Evolutionary conservation across 805 yeast genomes (phyloP).

Genomic region (Saccharomycopsis sp.): DNA sequence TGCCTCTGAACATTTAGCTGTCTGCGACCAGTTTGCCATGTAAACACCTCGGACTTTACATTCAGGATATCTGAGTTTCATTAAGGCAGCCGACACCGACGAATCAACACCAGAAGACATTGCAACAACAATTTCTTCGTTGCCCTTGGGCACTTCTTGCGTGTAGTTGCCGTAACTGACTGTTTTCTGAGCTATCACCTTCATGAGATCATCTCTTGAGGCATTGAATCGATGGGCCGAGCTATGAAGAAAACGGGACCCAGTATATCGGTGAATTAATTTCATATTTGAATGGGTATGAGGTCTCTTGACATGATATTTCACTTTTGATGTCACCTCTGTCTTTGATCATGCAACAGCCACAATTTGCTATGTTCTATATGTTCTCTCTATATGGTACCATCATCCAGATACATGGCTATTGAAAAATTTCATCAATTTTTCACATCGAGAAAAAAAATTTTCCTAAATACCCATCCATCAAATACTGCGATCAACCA

Average conservation of each 20-base stretch:
- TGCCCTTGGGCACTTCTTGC: constrained; percentile 40
- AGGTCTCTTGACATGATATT: too few relatives aligned
- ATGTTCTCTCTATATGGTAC: too few relatives aligned
- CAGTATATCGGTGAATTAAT: neutral
- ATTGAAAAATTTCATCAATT: too few relatives aligned
- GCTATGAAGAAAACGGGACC: neutral
- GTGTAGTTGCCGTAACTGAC: neutral
- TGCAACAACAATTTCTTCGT: constrained; percentile 71
- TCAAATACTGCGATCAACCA: too few relatives aligned
- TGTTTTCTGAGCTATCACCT: neutral
- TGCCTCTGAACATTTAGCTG: constrained; percentile 66
- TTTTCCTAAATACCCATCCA: too few relatives aligned
- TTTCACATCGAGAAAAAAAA: too few relatives aligned
- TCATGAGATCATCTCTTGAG: neutral
- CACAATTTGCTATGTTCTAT: too few relatives aligned
- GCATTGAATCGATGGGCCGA: neutral
- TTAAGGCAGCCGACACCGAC: constrained; percentile 73
- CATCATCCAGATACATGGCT: too few relatives aligned
- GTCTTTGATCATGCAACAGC: too few relatives aligned
- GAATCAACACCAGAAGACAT: constrained; percentile 98
- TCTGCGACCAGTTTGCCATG: constrained; percentile 87
- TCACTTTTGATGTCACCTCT: too few relatives aligned
- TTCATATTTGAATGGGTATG: neutral
- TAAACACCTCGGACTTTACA: constrained; percentile 71
- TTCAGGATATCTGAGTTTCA: constrained; percentile 39